Evolutionary conservation across 164 flowering plant genomes (phyloP), one percentile per base, ranked within the genome.

Genomic region (Magnolia kwangsiensis): DNA sequence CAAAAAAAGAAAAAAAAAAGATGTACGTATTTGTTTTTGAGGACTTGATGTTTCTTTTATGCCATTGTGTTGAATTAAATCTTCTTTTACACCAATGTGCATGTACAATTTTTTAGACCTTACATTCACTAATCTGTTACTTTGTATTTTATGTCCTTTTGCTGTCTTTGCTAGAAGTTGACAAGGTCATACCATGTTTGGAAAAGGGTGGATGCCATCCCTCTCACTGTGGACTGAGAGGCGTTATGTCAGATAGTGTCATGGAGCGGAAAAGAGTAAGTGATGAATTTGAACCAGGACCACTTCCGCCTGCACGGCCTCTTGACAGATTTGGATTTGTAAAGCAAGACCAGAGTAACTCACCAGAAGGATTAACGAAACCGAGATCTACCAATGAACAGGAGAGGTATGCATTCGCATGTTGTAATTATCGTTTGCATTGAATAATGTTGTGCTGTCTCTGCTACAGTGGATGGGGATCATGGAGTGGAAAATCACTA

Each of bases 281-380:
- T 73, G 93, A 85, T 50, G 97, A 89, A 13, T 79, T 82, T 64
- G 97, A 90, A 82, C 78, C 83, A 4, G 91, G 84, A 51, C 87
- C 91, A 61, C 72, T 82, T 74, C 88, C 90, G 31, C 78, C 87
- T 7, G 80, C 80, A 3, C 83, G 74, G 79, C 80, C 87, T 20
- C 75, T 93, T 63, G 98, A 93, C 79, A 90, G 89, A 79, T 93
- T 89, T 87, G 96, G 98, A 20, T 90, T 91, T 83, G 72, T 88
- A 50, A 91, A 91, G 84, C 87, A 85, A 76, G 96, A 90, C 27
- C 50, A 23, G 55, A 80, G 73, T 72, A 74, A 63, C 74, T 75
- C 86, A 65, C 78, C 87, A 45, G 92, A 89, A 45, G 85, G 77
- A 63, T 68, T 87, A 72, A 76, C 70, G 27, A 89, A 81, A 81